Conservation (phyloP, 345 rosid genomes). For the Pugionium dolabratum region DNA sequence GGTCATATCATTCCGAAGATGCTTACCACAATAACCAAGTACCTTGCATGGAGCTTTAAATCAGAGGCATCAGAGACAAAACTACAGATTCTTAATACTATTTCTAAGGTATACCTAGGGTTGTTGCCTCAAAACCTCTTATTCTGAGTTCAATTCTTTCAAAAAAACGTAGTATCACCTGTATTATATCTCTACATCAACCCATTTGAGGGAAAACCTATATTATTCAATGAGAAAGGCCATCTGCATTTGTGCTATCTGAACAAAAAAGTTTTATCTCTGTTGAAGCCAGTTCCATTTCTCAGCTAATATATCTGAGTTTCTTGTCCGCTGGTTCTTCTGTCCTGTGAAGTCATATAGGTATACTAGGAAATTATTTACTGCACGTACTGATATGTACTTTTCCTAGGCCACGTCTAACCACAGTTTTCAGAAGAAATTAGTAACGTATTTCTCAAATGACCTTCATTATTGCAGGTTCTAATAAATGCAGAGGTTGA, state of each 20-base stretch:
- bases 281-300: not conserved
- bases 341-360: constrained; percentile 8
- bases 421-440: constrained; percentile 22
- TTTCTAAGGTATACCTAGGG: constrained; percentile 57
- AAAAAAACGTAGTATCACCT: not conserved
- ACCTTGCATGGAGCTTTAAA: constrained; percentile 87
- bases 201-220: not conserved
- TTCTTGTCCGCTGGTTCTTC: not conserved
- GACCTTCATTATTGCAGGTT: constrained; percentile 53
- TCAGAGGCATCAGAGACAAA: constrained; percentile 84
- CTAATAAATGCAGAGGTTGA: constrained; percentile 52
- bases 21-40: constrained; percentile 70
- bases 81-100: constrained; percentile 84
- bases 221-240: not conserved
- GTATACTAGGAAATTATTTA: not conserved
- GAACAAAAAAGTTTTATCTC: not conserved
- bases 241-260: constrained; percentile 11
- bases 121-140: not conserved
- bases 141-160: not conserved
- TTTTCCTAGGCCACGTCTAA: constrained; percentile 10
- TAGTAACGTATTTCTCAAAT: constrained; percentile 15
- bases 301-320: not conserved
- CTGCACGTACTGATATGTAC: constrained; percentile 8
- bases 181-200: not conserved
- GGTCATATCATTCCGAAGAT: constrained; percentile 79